Evolutionary conservation across 2,329 filamentous ascomycete species (phyloP).

Genomic region (Ceratocystis diversiconidia): DNA sequence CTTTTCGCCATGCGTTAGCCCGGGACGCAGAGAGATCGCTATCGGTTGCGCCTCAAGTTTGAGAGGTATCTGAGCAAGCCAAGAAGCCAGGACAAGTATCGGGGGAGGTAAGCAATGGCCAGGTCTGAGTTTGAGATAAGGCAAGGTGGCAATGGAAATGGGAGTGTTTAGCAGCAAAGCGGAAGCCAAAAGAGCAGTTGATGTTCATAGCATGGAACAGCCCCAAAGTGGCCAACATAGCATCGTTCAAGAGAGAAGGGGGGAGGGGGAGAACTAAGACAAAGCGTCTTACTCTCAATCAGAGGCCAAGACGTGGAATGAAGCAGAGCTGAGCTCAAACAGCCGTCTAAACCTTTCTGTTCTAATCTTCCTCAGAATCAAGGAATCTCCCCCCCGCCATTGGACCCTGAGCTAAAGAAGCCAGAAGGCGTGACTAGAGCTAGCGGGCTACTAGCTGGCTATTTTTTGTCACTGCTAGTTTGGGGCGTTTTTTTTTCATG

Average conservation of each 20-base stretch:
- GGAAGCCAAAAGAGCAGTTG: background rate
- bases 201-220: background rate
- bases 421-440: background rate
- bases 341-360: background rate
- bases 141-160: background rate
- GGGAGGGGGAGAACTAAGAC: background rate
- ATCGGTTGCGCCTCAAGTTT: background rate
- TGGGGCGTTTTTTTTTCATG: background rate
- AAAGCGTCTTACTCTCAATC: background rate
- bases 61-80: background rate
- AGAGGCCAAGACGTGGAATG: background rate
- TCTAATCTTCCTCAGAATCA: background rate
- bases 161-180: background rate
- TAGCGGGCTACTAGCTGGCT: background rate
- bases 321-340: background rate
- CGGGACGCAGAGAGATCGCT: no score
- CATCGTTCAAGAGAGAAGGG: background rate
- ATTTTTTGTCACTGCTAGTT: background rate
- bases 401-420: background rate
- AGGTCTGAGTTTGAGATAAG: background rate
- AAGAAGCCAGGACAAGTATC: background rate
- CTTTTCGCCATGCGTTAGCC: background rate
- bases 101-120: background rate
- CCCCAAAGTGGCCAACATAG: background rate
- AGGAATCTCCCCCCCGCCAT: background rate